Base-by-base conservation (phyloP, 2,329 filamentous ascomycete genomes). In the Knufia petricola region DNA sequence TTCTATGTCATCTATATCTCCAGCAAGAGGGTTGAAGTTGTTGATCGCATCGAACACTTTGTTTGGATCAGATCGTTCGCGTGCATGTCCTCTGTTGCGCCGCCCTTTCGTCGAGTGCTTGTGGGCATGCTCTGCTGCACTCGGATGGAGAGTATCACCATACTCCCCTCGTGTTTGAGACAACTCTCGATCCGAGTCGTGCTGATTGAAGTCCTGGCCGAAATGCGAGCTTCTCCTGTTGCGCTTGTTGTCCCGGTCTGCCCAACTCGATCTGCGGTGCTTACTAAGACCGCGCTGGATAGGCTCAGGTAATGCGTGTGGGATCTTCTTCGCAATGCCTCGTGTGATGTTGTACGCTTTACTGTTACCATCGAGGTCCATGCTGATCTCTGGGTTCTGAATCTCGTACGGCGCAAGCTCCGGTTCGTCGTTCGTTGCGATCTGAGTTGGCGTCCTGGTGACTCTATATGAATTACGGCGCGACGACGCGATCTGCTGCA, bases 1-100 rank as follows among this genome's bases (percentile, higher is more conserved):
- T 64, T 92, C 85, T 1, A 86, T 66, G 57, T 89, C 84, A 51
- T 72, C 68, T 51, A 74, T 68, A 20, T 74, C 72, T 17, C 75
- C 72, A 4, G 61, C 52, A 13, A 59, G 13, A 8, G 57, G 58
- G 36, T 58, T 58, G 52, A 59, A 57, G 26, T 57, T 58, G 49
- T 58, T 59, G 45, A 58, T 49, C 20, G 48, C 53, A 37, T 57
- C 52, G 8, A 59, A 49, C 3, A 56, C 54, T 19, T 55, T 52
- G 20, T 38, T 50, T 20, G 55, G 52, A 12, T 50, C 49, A 3
- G 49, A 48, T 13, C 49, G 12, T 28, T 38, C 34, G 10, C 48
- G 41, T n/a, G 48, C 24, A 17, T 19, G 40, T 45, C 24, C 23
- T 30, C 41, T 30, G 6, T 46, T 36, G 20, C 13, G 12, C 13